phyloP scores from a whole-genome alignment of 805 yeast genomes.

The Ogataea chonburiensis region DNA sequence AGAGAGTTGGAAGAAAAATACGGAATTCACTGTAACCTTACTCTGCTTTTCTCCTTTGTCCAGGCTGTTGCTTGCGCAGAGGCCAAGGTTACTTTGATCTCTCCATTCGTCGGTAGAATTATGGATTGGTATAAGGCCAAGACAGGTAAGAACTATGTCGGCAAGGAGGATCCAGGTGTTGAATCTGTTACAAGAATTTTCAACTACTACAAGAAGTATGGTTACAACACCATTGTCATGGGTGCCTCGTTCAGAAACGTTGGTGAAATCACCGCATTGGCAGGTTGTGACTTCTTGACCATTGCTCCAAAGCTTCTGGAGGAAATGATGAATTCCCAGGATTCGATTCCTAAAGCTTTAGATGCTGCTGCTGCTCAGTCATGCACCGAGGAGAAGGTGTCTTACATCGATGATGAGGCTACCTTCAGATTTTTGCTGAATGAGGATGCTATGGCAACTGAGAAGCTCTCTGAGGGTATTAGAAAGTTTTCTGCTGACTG shows the following conservation, averaged over 20 bases:
- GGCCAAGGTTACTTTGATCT: conserved; percentile 91
- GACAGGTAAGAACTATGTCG: conserved; percentile 83
- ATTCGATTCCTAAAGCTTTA: conserved; percentile 76
- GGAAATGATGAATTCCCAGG: conserved; percentile 76
- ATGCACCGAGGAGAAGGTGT: conserved; percentile 62
- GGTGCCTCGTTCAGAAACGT: conserved; percentile 99
- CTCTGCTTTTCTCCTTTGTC: conserved; percentile 88
- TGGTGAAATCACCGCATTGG: conserved; percentile 93
- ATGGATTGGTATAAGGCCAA: conserved; percentile 96
- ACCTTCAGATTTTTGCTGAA: conserved; percentile 86
- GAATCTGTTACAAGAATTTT: conserved; percentile 79
- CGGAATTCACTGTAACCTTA: conserved; percentile 92
- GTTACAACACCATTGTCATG: conserved; percentile 97
- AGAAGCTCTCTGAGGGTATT: conserved; percentile 96
- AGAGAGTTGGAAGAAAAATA: conserved; percentile 87
- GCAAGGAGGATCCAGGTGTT: conserved; percentile 94
- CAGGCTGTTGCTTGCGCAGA: conserved; percentile 99
- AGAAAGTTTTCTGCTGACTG: conserved; percentile 95
- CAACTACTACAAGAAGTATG: conserved; percentile 97
- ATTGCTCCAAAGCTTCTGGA: conserved; percentile 91
- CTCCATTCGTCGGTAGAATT: conserved; percentile 99
- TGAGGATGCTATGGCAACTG: conserved; percentile 98
- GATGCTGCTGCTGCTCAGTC: conserved; percentile 63
- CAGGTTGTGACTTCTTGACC: conserved; percentile 96
- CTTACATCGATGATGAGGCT: conserved; percentile 83